Evolutionary conservation across 805 yeast genomes (phyloP), one percentile per base, ranked within the genome.

Genomic region (Cyberlindnera xishuangbannaensis): DNA sequence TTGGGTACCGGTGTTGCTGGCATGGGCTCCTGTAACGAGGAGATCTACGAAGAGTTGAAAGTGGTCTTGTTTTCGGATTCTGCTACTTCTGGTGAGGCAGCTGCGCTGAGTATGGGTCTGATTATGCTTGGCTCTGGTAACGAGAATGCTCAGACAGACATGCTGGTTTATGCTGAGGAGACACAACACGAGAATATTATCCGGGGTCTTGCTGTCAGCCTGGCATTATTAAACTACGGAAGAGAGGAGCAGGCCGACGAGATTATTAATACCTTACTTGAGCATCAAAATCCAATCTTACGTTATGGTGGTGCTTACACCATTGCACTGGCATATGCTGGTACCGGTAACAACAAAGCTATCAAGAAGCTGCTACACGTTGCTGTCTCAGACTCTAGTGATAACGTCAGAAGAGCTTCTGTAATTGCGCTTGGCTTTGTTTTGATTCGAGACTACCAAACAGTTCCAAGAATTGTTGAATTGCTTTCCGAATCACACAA

Each of bases 251-350:
- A 73, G 38, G 92, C 96, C 5, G 86, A 85, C 47, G 60, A 58
- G 8, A 59, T 75, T 20, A 84, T 90, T 43, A 76, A 74, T 20
- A 65, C 69, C 45, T 65, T 92, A 52, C 59, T 86, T 50, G 65
- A 61, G 4, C 87, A 80, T 51, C 95, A 85, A 53, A 84, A 81
- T 47, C 72, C 95, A 5, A 76, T 82, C 34, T 70, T 92, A 44
- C 82, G 98, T 61, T 92, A 88, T 56, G 97, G 98, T 60, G 97
- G 95, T 55, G 92, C 92, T 29, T 87, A 79, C 59, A 80, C 97
- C 6, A 73, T 92, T 49, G 97, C 96, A 0, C 69, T 92, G 48
- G 97, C 98, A 1, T 92, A 90, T 59, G 95, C 92, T 35, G 98
- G 98, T 40, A 90, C 98, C 3, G 95, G 96, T 18, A 78, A 83